Conservation (phyloP, 2,329 filamentous ascomycete species). For the Rhexocercosporidium sp. region DNA sequence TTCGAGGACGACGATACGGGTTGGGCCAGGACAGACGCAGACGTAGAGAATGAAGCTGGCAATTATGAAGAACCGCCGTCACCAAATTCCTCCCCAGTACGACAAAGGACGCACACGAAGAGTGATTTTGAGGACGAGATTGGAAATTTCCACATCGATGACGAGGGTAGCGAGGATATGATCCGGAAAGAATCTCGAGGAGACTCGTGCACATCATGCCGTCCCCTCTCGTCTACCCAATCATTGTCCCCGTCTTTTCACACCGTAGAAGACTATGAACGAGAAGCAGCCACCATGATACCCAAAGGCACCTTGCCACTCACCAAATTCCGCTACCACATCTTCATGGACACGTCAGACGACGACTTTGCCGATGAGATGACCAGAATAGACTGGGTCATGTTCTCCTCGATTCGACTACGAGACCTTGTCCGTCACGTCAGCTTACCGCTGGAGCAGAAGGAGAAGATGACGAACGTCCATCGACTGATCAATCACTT, state of each 20-base stretch:
- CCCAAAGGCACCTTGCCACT: slow-evolving; percentile 72
- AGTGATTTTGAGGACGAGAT: slow-evolving; percentile 32
- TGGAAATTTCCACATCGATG: slow-evolving; percentile 28
- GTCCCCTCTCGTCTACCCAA: slow-evolving; percentile 31
- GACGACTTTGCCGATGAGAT: slow-evolving; percentile 89
- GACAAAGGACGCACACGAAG: slow-evolving; percentile 26
- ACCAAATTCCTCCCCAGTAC: slow-evolving; percentile 34
- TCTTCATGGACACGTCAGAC: slow-evolving; percentile 85
- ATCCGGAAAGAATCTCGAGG: slow-evolving; percentile 34
- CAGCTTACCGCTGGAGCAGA: slow-evolving; percentile 72
- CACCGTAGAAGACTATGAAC: slow-evolving; percentile 79
- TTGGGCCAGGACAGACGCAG: slow-evolving; percentile 85
- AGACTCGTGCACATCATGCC: slow-evolving; percentile 34
- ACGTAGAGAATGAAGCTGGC: slow-evolving; percentile 43
- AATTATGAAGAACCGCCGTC: slow-evolving; percentile 27
- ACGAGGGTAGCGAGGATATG: slow-evolving; percentile 31
- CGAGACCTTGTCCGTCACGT: slow-evolving; percentile 93
- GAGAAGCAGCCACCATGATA: slow-evolving; percentile 74
- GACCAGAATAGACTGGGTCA: slow-evolving; percentile 96
- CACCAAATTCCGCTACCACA: slow-evolving; percentile 86
- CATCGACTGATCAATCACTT: slow-evolving; percentile 95
- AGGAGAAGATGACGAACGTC: slow-evolving; percentile 82
- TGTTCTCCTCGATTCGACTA: slow-evolving; percentile 94
- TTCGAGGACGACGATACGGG: slow-evolving; percentile 88
- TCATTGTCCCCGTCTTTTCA: slow-evolving; percentile 53